Base-by-base conservation (phyloP, 495 filamentous ascomycete species). In the Talaromyces liani region DNA sequence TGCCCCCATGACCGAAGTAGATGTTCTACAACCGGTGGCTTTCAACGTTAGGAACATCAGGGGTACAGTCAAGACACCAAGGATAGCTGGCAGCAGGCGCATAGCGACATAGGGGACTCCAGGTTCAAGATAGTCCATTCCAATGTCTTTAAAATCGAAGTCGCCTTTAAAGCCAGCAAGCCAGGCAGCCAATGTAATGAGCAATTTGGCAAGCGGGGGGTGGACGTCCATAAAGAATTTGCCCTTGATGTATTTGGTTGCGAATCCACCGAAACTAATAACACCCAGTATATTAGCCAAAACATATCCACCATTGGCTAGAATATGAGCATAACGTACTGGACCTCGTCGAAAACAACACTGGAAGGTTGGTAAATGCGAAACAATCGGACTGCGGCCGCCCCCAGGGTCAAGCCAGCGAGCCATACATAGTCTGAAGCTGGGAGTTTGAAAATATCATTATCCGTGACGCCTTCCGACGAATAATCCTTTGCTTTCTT, bases 91-190 rank as follows among this genome's bases (percentile, higher is more conserved):
- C 64, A 96, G 84, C 79, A 98, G 72, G 71, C 94, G 88, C 94
- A 98, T 98, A 47, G 94, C 91, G 18, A 98, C 95, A 77, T 98
- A 98, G 12, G 94, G 94, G 54, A 98, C 94, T 22, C 88, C 87
- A 0, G 95, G 91, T 75, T 93, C 95, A 56, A 98, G 71, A 69
- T 98, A 98, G 71, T 98, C 94, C 79, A 97, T 97, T 69, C 94
- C 94, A 80, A 98, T 98, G 68, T 98, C 95, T 80, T 98, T 98
- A 81, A 98, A 98, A 72, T 98, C 94, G 65, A 98, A 98, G 54
- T 90, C 82, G 58, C 94, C 94, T 74, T 97, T 84, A 71, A 97
- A 98, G 24, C 95, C 94, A 66, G 93, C 94, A 58, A 97, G 76
- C 88, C 89, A 98, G 58, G 94, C 94, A 65, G 93, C 92, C 49